These are phyloP conservation scores for Pichia scutulata DNA, from an alignment of 805 yeast species.

Conservation along the genomic window DNA sequence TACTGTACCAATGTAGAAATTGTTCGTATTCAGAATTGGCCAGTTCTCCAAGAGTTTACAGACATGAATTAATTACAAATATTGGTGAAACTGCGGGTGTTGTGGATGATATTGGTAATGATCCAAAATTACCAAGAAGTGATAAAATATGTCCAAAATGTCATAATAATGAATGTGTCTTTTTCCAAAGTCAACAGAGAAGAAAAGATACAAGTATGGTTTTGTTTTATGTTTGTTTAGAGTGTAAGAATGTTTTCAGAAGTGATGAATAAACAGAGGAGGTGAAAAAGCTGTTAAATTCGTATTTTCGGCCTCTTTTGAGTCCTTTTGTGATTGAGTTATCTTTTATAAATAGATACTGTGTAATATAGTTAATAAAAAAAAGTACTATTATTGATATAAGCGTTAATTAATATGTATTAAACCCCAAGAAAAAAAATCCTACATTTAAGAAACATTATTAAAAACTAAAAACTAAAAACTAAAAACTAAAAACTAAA, in stretches of 20 bases:
- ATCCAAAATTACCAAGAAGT: constrained; percentile 96
- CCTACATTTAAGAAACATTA: neutral
- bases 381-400: neutral
- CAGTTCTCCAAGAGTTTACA: constrained; percentile 75
- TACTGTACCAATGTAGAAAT: constrained; percentile 88
- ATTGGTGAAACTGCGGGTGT: constrained; percentile 97
- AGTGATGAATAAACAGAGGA: constrained; percentile 12
- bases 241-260: constrained; percentile 71
- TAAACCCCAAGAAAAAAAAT: neutral
- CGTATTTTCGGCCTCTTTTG: no score
- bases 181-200: constrained; percentile 93
- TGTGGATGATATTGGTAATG: constrained; percentile 89
- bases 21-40: constrained; percentile 92
- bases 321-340: neutral
- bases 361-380: neutral
- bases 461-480: no score
- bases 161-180: constrained; percentile 82
- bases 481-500: no score
- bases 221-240: constrained; percentile 83
- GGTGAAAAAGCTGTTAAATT: no score
- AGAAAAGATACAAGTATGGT: constrained; percentile 95
- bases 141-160: constrained; percentile 92
- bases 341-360: neutral
- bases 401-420: neutral
- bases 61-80: constrained; percentile 87